Percentiles rank a stretch among this genome's conserved stretches.
phyloP scores from a whole-genome alignment of 2,329 filamentous ascomycete genomes.

The Fusarium phyllophilum region DNA sequence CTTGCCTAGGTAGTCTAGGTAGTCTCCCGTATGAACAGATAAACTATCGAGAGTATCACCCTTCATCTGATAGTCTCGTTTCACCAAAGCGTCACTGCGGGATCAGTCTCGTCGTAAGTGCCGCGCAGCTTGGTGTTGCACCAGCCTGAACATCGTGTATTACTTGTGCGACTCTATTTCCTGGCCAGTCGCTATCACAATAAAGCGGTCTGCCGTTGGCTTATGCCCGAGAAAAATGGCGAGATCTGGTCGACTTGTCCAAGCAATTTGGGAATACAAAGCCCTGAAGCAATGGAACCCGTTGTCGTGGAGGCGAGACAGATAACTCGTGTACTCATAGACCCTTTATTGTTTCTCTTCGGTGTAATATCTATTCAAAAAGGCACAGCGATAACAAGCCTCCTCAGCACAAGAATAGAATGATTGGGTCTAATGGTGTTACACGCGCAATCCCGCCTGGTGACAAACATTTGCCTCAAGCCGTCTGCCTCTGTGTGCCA shows the following conservation, averaged over 20 bases:
- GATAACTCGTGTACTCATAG: neutral
- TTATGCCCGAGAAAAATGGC: neutral
- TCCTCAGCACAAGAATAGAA: neutral
- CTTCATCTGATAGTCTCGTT: neutral
- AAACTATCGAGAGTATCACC: neutral
- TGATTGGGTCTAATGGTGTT: conserved; percentile 10
- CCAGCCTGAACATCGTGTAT: conserved; percentile 6
- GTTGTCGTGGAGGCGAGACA: neutral
- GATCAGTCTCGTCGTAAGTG: conserved; percentile 18
- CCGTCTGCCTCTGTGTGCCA: conserved; percentile 28
- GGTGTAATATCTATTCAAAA: neutral
- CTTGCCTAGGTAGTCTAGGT: too few relatives aligned
- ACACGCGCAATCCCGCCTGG: conserved; percentile 27
- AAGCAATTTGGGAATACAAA: neutral
- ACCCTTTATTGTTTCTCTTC: neutral
- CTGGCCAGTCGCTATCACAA: conserved; percentile 4
- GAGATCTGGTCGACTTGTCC: neutral
- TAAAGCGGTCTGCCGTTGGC: conserved; percentile 2
- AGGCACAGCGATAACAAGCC: neutral
- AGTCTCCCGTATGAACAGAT: neutral
- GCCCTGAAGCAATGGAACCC: neutral
- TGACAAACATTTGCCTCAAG: conserved; percentile 41
- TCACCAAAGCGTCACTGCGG: conserved; percentile 14
- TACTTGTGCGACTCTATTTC: conserved; percentile 18
- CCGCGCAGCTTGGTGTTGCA: conserved; percentile 20